Conservation (phyloP, 2,329 filamentous ascomycete species). For the Diaporthe caulivora region DNA sequence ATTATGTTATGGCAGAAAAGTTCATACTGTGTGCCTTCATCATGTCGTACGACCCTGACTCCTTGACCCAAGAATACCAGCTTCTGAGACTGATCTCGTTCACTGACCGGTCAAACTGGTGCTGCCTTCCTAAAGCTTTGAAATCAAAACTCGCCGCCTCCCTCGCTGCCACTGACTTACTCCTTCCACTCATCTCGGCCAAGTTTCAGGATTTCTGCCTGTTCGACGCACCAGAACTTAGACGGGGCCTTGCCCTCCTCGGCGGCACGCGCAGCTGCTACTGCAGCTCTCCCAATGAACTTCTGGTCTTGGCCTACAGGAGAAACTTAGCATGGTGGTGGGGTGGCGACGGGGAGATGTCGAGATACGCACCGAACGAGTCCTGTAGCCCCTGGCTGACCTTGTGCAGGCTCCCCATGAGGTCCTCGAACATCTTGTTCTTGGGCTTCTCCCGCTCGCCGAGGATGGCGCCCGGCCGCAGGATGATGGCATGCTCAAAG, state of each 20-base stretch:
- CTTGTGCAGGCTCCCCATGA: conserved; percentile 68
- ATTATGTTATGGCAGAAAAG: neutral
- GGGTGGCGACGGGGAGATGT: no score
- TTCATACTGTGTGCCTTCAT: conserved; percentile 24
- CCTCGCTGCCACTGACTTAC: conserved; percentile 9
- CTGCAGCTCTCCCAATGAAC: conserved; percentile 77
- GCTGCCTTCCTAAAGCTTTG: neutral
- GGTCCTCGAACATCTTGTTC: conserved; percentile 61
- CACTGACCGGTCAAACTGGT: neutral
- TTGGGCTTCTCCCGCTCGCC: conserved; percentile 76
- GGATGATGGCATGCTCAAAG: conserved; percentile 83
- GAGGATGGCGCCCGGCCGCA: conserved; percentile 80
- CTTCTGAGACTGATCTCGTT: neutral
- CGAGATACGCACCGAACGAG: conserved; percentile 53
- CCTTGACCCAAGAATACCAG: neutral
- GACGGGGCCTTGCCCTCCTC: conserved; percentile 69
- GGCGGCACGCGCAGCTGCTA: conserved; percentile 70
- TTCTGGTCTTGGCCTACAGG: conserved; percentile 76
- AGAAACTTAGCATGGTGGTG: conserved; percentile 1
- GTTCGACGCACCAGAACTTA: conserved; percentile 72
- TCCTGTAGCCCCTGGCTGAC: conserved; percentile 71
- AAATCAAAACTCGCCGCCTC: neutral
- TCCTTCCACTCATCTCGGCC: conserved; percentile 71
- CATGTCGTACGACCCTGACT: conserved; percentile 20
- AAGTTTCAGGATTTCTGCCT: conserved; percentile 73